These are phyloP conservation scores for Plasmopara halstedii DNA, from an alignment of 352 stramenopile species.

Conservation along the genomic window DNA sequence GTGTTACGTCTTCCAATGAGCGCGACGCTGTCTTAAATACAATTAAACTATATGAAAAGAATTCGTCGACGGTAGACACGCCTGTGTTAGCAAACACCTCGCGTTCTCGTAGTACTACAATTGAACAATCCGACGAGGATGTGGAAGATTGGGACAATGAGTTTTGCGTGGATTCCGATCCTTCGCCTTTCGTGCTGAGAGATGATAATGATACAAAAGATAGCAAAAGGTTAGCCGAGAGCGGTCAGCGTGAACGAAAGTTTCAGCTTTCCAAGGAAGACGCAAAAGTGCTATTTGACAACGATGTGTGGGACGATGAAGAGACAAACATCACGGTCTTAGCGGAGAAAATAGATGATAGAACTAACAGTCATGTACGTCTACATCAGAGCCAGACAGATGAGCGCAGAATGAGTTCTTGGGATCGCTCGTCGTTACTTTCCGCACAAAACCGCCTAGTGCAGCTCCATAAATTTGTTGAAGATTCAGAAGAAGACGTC, in stretches of 20 bases:
- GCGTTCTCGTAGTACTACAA: conserved; percentile 13
- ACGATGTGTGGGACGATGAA: conserved; percentile 66
- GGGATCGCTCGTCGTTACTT: conserved; percentile 53
- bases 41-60: conserved; percentile 78
- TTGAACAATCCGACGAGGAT: conserved; percentile 40
- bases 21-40: conserved; percentile 79
- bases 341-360: conserved; percentile 2
- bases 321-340: conserved; percentile 9
- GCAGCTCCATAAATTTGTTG: conserved; percentile 68
- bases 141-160: conserved; percentile 83
- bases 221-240: conserved; percentile 6
- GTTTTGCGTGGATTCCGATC: conserved; percentile 47
- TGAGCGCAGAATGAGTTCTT: conserved; percentile 39
- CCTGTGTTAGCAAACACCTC: conserved; percentile 5
- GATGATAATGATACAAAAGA: conserved; percentile 1
- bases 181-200: conserved; percentile 23
- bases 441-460: conserved; percentile 50
- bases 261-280: conserved; percentile 80
- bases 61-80: conserved; percentile 26
- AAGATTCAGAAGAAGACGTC: conserved; percentile 56
- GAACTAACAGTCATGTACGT: conserved; percentile 1
- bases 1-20: conserved; percentile 68
- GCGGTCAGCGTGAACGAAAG: conserved; percentile 12
- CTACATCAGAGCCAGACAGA: neutral
- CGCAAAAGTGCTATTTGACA: conserved; percentile 53